A percentile compares a stretch with the other conserved stretches of the same genome.
These are phyloP conservation scores for Pythium coloratum DNA, from an alignment of 352 stramenopile genomes.

Conservation along the genomic window DNA sequence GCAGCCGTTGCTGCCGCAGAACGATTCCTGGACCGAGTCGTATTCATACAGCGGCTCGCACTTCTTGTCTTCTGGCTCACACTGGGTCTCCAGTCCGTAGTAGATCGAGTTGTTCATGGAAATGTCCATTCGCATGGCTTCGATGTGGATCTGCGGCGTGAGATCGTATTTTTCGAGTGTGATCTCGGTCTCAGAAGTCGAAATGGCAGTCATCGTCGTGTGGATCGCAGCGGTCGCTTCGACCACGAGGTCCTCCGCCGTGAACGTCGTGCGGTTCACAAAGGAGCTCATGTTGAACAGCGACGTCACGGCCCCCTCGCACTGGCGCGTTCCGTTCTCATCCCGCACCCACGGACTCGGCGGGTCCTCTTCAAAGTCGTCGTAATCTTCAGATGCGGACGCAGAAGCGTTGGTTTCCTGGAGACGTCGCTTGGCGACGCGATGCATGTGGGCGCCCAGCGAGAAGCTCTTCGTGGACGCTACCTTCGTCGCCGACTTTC, in stretches of 20 bases:
- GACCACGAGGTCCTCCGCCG: constrained; percentile 2
- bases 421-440: too few species aligned
- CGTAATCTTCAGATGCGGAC: not conserved
- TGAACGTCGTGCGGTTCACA: not conserved
- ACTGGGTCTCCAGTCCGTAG: constrained; percentile 6
- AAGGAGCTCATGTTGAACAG: constrained; percentile 37
- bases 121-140: constrained; percentile 21
- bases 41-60: constrained; percentile 27
- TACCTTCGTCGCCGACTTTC: too few species aligned
- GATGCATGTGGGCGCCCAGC: not conserved
- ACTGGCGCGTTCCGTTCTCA: constrained; percentile 38
- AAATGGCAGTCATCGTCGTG: constrained; percentile 10
- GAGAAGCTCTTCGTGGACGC: not conserved
- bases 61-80: not conserved
- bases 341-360: constrained; percentile 27
- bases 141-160: constrained; percentile 16
- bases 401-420: too few species aligned
- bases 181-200: constrained; percentile 2
- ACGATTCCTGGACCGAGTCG: constrained; percentile 29
- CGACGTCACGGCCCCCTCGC: constrained; percentile 35
- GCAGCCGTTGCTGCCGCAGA: constrained; percentile 38
- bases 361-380: not conserved
- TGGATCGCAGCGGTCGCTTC: not conserved
- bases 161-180: constrained; percentile 22
- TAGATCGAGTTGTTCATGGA: not conserved